Evolutionary conservation across 768 basidiomycete species (phyloP).

Genomic region (Termitomyces sp.): DNA sequence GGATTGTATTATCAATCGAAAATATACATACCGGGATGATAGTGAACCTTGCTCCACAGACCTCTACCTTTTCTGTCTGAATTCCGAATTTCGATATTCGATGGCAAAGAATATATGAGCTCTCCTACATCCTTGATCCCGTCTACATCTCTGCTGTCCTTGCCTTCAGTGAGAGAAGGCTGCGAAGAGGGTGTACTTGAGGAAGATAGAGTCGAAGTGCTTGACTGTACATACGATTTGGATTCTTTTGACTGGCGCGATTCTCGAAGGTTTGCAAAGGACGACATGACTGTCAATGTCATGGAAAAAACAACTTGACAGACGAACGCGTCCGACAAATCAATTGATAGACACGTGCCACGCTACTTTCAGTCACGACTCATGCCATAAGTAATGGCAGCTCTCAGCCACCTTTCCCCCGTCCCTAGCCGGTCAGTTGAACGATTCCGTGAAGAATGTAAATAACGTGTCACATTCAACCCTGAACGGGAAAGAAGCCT

Average conservation of each 20-base stretch:
- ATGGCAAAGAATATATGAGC: constrained; percentile 32
- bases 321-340: not conserved
- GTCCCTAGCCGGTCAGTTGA: not conserved
- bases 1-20: not conserved
- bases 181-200: constrained; percentile 21
- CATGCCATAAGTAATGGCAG: too few relatives aligned
- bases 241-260: constrained; percentile 25
- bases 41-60: constrained; percentile 36
- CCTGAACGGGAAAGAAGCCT: not conserved
- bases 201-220: constrained; percentile 19
- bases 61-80: constrained; percentile 43
- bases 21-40: constrained; percentile 35
- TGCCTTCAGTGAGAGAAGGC: constrained; percentile 23
- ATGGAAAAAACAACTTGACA: not conserved
- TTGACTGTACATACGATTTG: constrained; percentile 37
- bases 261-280: constrained; percentile 31
- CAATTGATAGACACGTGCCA: not conserved
- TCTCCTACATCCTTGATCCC: not conserved
- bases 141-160: constrained; percentile 12
- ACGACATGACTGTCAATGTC: constrained; percentile 12
- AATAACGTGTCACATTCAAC: not conserved
- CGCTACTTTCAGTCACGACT: not conserved
- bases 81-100: constrained; percentile 36
- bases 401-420: not conserved
- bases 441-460: constrained; percentile 3